Evolutionary conservation across 495 filamentous ascomycete species (phyloP).

Genomic region (Coniosporium apollinis): DNA sequence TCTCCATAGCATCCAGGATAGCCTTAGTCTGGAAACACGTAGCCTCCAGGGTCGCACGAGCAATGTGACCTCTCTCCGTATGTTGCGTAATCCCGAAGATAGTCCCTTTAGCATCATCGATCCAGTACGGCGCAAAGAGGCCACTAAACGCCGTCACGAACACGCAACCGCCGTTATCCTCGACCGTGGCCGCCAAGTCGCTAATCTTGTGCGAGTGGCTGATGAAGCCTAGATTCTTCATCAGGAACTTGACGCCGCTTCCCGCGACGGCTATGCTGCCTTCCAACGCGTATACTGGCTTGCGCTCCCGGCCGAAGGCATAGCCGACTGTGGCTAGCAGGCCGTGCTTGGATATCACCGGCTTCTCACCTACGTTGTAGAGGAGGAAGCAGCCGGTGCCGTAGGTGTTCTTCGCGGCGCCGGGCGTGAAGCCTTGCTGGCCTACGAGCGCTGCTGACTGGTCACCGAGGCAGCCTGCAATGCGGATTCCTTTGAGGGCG

Average conservation of each 20-base stretch:
- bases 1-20: slow-evolving; percentile 84
- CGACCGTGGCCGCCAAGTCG: slow-evolving; percentile 59
- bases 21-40: slow-evolving; percentile 89
- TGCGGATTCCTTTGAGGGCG: slow-evolving; percentile 52
- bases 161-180: slow-evolving; percentile 73
- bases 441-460: slow-evolving; percentile 83
- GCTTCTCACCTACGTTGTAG: slow-evolving; percentile 78
- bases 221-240: slow-evolving; percentile 77
- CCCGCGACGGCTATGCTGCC: slow-evolving; percentile 83
- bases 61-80: slow-evolving; percentile 75
- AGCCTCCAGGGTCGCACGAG: slow-evolving; percentile 79
- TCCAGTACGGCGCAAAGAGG: slow-evolving; percentile 90
- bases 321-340: slow-evolving; percentile 79
- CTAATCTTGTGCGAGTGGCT: slow-evolving; percentile 60
- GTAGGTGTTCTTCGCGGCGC: slow-evolving; percentile 84
- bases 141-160: slow-evolving; percentile 93
- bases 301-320: slow-evolving; percentile 53
- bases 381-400: slow-evolving; percentile 87
- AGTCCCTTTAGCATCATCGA: slow-evolving; percentile 83
- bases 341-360: slow-evolving; percentile 75
- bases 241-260: slow-evolving; percentile 73
- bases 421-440: slow-evolving; percentile 72
- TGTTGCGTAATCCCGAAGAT: slow-evolving; percentile 83
- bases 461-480: slow-evolving; percentile 77
- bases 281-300: slow-evolving; percentile 75